Evolutionary conservation across 805 yeast species (phyloP), one percentile per base, ranked within the genome.

Genomic region (Pichia insulana): DNA sequence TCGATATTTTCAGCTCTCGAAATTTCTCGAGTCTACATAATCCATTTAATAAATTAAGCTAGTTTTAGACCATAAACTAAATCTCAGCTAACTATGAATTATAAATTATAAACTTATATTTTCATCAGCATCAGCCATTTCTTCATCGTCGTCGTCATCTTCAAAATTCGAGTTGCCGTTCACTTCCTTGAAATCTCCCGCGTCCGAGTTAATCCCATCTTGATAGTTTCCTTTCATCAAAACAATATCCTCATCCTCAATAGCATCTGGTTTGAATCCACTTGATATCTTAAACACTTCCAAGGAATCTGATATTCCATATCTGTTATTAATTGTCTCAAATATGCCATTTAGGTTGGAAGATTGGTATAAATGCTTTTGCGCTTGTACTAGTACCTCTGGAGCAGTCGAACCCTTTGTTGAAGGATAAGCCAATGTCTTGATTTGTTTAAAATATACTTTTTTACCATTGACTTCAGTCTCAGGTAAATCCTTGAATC

Each of bases 221-320:
- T 16, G 16, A 5, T 26, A 32, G 16, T 22, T 13, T 30, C 19
- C 28, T 26, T 18, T 9, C 3, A 4, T 25, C n/a, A 18, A 13
- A 6, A 7, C 36, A 15, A 30, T 20, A 7, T 32, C 34, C 4
- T n/a, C 37, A n/a, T 34, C 41, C 15, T 22, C 45, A 12, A 30
- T 30, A n/a, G 25, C 42, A 5, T 30, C 36, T 26, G 16, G 34
- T 25, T 43, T 34, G 19, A 43, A 15, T 3, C 46, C 43, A 34
- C 34, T 40, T 2, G 40, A 41, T 6, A 34, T 4, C 28, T 45
- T 45, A 20, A 45, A 45, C 7, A 19, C 15, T n/a, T 41, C 34
- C 7, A 56, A 44, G 1, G 52, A 44, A 38, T 53, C 52, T 7
- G 46, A 47, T 39, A 52, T 30, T 7, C 55, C 56, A 36, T 48